A percentile compares a stretch with the other conserved stretches of the same genome.
Conservation (phyloP, 169 alveolate genomes). For the Eimeria maxima region DNA sequence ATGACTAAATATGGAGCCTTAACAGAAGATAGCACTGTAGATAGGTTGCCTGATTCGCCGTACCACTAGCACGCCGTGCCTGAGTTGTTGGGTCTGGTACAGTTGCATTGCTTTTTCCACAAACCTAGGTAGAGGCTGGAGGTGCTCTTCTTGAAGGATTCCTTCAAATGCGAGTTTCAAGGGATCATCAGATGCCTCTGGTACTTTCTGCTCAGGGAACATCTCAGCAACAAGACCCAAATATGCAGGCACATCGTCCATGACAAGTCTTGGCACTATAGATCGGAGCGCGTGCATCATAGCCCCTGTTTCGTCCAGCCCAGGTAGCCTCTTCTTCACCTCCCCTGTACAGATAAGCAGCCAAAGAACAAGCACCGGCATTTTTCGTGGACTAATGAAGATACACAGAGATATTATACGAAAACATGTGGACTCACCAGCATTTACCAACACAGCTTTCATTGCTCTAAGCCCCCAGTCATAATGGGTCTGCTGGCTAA, state of each 20-base stretch:
- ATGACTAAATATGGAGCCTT: background rate
- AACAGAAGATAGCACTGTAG: too few species aligned
- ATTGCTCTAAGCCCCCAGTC: constrained; percentile 99
- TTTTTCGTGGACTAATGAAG: background rate
- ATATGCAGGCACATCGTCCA: constrained; percentile 95
- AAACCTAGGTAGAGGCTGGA: constrained; percentile 91
- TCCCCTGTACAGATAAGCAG: constrained; percentile 19
- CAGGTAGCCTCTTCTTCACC: constrained; percentile 88
- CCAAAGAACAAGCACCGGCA: background rate
- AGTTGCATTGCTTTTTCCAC: constrained; percentile 95
- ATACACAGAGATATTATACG: background rate
- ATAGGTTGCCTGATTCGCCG: background rate
- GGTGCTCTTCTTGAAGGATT: constrained; percentile 66
- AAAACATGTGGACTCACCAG: constrained; percentile 94
- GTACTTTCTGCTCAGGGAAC: constrained; percentile 94
- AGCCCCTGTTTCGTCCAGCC: constrained; percentile 90
- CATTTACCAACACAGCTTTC: constrained; percentile 96
- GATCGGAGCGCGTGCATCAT: constrained; percentile 97
- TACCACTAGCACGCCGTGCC: constrained; percentile 98
- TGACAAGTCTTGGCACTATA: constrained; percentile 94
- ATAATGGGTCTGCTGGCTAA: constrained; percentile 97
- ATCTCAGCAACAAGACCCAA: constrained; percentile 95
- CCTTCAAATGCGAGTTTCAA: constrained; percentile 47
- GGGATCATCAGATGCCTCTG: constrained; percentile 81
- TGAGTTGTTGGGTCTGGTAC: constrained; percentile 96